These are phyloP conservation scores for Falciphora oryzae DNA, from an alignment of 2,329 filamentous ascomycete genomes.

Conservation along the genomic window DNA sequence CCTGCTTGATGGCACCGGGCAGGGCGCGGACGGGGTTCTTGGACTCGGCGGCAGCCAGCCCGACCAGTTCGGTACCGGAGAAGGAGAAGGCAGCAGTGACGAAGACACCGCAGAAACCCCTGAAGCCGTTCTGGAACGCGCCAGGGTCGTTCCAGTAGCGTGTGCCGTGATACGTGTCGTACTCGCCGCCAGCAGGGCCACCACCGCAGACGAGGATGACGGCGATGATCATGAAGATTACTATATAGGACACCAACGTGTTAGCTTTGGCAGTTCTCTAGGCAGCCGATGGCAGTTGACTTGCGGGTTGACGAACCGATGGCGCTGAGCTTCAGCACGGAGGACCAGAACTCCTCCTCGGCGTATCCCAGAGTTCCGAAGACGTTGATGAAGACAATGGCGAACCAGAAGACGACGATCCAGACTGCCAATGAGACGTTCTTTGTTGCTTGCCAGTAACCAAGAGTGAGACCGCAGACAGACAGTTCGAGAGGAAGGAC, in stretches of 20 bases:
- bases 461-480: constrained; percentile 43
- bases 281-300: not conserved
- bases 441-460: constrained; percentile 43
- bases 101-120: constrained; percentile 63
- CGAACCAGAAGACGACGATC: constrained; percentile 46
- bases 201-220: constrained; percentile 53
- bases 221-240: constrained; percentile 58
- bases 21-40: constrained; percentile 63
- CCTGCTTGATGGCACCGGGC: constrained; percentile 75
- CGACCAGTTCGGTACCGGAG: constrained; percentile 62
- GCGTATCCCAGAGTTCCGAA: constrained; percentile 49
- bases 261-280: not conserved
- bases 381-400: constrained; percentile 45
- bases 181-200: constrained; percentile 39
- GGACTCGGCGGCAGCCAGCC: constrained; percentile 64
- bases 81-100: constrained; percentile 66
- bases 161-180: constrained; percentile 37
- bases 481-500: constrained; percentile 46
- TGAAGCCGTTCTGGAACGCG: constrained; percentile 63
- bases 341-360: constrained; percentile 52
- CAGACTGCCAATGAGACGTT: constrained; percentile 36
- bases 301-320: not conserved
- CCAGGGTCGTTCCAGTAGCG: constrained; percentile 37
- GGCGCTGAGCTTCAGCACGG: constrained; percentile 49
- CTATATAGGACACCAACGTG: constrained; percentile 5